A percentile compares a stretch with the other conserved stretches of the same genome.
Conservation (phyloP, 257 asterid species). For the Eucommia ulmoides region DNA sequence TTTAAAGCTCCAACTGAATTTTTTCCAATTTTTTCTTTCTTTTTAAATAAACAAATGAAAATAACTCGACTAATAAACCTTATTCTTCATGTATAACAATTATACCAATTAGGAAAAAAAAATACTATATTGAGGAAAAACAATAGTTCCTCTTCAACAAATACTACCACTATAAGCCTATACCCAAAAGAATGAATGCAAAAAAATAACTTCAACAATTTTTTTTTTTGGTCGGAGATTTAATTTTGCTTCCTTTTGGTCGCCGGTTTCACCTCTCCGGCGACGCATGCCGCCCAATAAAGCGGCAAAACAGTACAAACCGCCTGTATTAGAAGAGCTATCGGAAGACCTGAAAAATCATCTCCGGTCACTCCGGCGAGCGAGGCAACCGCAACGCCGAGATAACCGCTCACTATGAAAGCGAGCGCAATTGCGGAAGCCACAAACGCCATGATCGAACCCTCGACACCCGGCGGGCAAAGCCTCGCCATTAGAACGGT, state of each 20-base stretch:
- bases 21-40: no score
- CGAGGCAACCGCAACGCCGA: conserved; percentile 76
- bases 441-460: conserved; percentile 87
- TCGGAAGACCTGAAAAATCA: conserved; percentile 55
- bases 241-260: conserved; percentile 40
- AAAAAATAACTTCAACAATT: no score
- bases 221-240: no score
- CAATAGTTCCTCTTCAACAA: no score
- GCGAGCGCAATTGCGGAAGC: conserved; percentile 83
- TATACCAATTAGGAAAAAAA: no score
- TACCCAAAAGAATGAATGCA: no score
- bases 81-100: no score
- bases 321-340: conserved; percentile 60
- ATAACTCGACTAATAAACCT: no score
- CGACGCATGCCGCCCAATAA: conserved; percentile 46
- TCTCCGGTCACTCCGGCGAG: conserved; percentile 44
- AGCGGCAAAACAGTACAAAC: conserved; percentile 67
- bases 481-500: conserved; percentile 69
- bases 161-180: no score
- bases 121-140: no score
- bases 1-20: no score
- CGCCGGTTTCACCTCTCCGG: conserved; percentile 37
- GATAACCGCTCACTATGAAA: conserved; percentile 61
- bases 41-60: no score
- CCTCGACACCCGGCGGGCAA: conserved; percentile 92